Evolutionary conservation across 2,329 filamentous ascomycete genomes (phyloP).

Genomic region (Tolypocladium ovalisporum): DNA sequence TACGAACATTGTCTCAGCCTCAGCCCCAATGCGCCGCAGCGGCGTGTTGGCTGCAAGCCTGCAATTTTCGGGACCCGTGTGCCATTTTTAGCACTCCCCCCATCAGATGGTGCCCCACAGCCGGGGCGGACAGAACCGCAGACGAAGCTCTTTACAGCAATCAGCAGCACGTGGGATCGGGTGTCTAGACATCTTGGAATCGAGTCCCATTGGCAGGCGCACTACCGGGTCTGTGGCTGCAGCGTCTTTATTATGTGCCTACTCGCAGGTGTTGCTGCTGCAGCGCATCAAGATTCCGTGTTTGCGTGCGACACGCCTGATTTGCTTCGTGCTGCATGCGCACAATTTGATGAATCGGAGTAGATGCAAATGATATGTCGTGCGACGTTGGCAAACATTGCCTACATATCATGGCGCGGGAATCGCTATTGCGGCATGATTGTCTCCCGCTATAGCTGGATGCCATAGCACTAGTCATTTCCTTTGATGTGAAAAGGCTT

Average conservation of each 20-base stretch:
- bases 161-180: background rate
- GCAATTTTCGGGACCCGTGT: background rate
- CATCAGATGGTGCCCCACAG: background rate
- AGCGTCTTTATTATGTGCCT: background rate
- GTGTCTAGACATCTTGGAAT: background rate
- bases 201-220: background rate
- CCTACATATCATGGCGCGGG: too few species aligned
- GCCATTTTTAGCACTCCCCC: background rate
- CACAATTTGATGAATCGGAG: too few species aligned
- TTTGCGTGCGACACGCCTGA: too few species aligned
- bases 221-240: background rate
- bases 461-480: too few species aligned
- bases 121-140: too few species aligned
- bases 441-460: too few species aligned
- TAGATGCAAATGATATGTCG: too few species aligned
- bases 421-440: too few species aligned
- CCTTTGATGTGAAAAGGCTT: too few species aligned
- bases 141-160: background rate
- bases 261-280: background rate
- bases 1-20: background rate
- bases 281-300: background rate
- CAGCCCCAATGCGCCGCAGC: background rate
- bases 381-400: too few species aligned
- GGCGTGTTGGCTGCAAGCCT: background rate
- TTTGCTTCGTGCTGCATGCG: too few species aligned